Base-by-base conservation (phyloP, 1,139 yeast genomes). In the Yamadazyma atlantica region DNA sequence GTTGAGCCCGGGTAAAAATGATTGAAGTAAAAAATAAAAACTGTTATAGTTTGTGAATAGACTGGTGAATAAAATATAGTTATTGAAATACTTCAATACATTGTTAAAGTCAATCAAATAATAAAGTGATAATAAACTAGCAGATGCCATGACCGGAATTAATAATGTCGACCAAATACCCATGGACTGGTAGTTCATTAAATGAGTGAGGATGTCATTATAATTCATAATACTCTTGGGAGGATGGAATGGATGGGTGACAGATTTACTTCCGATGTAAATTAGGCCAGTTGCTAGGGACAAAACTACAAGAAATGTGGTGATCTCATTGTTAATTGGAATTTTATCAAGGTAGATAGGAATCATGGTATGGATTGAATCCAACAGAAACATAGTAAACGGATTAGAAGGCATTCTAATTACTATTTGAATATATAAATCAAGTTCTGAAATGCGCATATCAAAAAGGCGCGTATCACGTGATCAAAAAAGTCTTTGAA, bases 91-190 rank as follows among this genome's bases (percentile, higher is more conserved):
- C 9, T 16, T 9, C 22, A 21, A 18, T 4, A 22, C 13, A n/a
- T 19, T 14, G 10, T 25, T 16, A 13, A 16, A 16, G 12, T 34
- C 32, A 28, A 37, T 29, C 25, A 34, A 32, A 10, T 28, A 32
- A 28, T 35, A 39, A 4, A 35, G 28, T 9, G 36, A 36, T 19
- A 36, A 32, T 13, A 36, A 32, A n/a, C 31, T 25, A 11, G 26
- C 24, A 8, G 36, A 18, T n/a, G 34, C 38, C n/a, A 35, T 10
- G 4, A 35, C 14, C 5, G 41, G 41, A 11, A 38, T 28, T 21
- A 28, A 7, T 5, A 28, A 10, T 9, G 30, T 28, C 16, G 13
- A 17, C 31, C 34, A 17, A 8, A 32, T 19, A n/a, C 32, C 35
- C 17, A 34, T 29, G n/a, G 30, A 28, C 16, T 28, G 30, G 16